These are phyloP conservation scores for Vigna trinervia DNA, from an alignment of 306 rosid species.

Conservation along the genomic window DNA sequence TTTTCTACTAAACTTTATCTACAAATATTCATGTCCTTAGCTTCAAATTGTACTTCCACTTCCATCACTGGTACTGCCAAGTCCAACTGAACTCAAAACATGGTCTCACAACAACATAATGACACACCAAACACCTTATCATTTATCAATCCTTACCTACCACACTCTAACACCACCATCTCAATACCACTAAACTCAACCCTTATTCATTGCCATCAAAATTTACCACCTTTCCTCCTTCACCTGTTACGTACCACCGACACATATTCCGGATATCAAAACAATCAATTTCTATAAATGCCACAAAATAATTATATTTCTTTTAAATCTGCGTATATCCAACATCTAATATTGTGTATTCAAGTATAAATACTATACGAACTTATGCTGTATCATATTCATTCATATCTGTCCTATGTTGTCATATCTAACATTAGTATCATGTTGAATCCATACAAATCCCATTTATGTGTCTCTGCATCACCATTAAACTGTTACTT, in stretches of 20 bases:
- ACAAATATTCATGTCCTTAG: conserved; percentile 19
- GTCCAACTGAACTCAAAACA: background rate
- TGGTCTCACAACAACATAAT: conserved; percentile 1
- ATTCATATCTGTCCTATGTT: background rate
- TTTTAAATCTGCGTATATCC: too few species aligned
- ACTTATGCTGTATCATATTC: background rate
- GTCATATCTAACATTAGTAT: background rate
- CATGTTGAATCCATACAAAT: background rate
- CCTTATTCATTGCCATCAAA: background rate
- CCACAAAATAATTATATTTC: too few species aligned
- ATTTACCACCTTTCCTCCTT: background rate
- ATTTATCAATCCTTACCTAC: background rate
- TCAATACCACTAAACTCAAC: background rate
- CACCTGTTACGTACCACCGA: conserved; percentile 2
- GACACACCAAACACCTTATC: background rate
- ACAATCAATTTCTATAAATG: too few species aligned
- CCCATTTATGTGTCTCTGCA: background rate
- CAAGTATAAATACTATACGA: background rate
- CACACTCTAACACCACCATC: background rate
- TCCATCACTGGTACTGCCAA: conserved; percentile 3
- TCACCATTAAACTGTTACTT: background rate
- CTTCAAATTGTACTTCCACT: conserved; percentile 31
- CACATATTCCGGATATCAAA: background rate
- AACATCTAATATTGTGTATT: background rate
- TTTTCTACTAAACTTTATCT: background rate